phyloP scores from a whole-genome alignment of 2,329 filamentous ascomycete genomes.

The Pseudohalonectria lignicola region DNA sequence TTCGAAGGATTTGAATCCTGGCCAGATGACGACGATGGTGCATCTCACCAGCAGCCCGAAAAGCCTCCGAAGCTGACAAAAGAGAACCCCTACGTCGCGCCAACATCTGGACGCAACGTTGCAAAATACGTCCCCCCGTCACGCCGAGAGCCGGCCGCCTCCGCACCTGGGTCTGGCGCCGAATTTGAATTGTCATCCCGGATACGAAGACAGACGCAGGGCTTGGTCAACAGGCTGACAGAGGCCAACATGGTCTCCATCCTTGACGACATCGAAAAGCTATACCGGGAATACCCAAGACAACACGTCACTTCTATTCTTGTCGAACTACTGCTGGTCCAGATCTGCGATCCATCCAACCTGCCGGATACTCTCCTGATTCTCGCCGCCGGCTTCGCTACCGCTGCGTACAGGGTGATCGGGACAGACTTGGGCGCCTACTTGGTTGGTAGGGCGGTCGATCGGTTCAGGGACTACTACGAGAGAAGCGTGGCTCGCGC shows the following conservation, averaged over 20 bases:
- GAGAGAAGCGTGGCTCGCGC: conserved; percentile 24
- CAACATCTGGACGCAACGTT: conserved; percentile 31
- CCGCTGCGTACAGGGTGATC: conserved; percentile 76
- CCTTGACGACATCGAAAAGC: conserved; percentile 65
- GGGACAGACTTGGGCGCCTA: conserved; percentile 87
- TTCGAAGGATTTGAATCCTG: conserved; percentile 29
- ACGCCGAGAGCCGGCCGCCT: conserved; percentile 53
- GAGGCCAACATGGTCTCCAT: conserved; percentile 85
- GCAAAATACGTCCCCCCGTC: conserved; percentile 88
- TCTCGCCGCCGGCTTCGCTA: conserved; percentile 78
- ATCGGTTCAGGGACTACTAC: conserved; percentile 61
- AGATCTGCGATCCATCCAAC: conserved; percentile 67
- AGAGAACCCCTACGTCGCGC: conserved; percentile 87
- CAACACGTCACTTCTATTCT: conserved; percentile 77
- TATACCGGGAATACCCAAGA: conserved; percentile 78
- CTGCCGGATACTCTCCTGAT: conserved; percentile 86
- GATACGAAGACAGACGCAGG: conserved; percentile 72
- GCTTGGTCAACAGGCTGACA: conserved; percentile 83
- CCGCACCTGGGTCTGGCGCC: too few relatives aligned
- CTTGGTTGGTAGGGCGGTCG: conserved; percentile 66
- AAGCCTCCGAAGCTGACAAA: conserved; percentile 12
- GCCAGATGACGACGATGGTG: conserved; percentile 11
- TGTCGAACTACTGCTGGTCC: conserved; percentile 65
- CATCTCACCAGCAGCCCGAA: conserved; percentile 15
- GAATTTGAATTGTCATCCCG: too few relatives aligned